These are phyloP conservation scores for Oldenlandia corymbosa DNA, from an alignment of 257 asterid genomes.

Conservation along the genomic window DNA sequence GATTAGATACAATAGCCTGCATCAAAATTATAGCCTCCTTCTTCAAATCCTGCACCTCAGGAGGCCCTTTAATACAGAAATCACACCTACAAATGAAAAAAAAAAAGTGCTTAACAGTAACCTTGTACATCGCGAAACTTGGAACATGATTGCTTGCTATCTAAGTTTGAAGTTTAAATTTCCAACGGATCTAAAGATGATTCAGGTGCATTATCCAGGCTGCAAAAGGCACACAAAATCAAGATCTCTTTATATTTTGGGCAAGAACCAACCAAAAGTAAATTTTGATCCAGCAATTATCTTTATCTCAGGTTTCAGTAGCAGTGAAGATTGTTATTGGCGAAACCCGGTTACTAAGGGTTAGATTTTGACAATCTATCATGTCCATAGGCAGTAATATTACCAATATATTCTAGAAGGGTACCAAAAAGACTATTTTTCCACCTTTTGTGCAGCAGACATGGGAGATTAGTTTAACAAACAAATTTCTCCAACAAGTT, in stretches of 20 bases:
- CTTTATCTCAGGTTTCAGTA: neutral
- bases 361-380: conserved; percentile 1
- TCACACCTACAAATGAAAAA: conserved; percentile 53
- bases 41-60: conserved; percentile 55
- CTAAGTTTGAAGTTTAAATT: neutral
- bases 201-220: conserved; percentile 1
- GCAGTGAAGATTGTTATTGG: neutral
- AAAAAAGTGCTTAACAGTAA: neutral
- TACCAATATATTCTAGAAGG: neutral
- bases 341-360: neutral
- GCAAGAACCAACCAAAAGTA: neutral
- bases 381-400: neutral
- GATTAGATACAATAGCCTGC: conserved; percentile 44
- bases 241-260: neutral
- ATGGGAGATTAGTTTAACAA: neutral
- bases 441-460: neutral
- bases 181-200: neutral
- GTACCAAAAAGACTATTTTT: neutral
- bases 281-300: neutral
- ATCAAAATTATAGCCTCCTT: conserved; percentile 45
- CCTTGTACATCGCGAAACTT: neutral
- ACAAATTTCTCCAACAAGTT: conserved; percentile 5
- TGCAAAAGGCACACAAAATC: neutral
- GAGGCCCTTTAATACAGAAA: conserved; percentile 58
- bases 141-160: neutral